These are phyloP conservation scores for Hura crepitans DNA, from an alignment of 441 rosid species.

Conservation along the genomic window DNA sequence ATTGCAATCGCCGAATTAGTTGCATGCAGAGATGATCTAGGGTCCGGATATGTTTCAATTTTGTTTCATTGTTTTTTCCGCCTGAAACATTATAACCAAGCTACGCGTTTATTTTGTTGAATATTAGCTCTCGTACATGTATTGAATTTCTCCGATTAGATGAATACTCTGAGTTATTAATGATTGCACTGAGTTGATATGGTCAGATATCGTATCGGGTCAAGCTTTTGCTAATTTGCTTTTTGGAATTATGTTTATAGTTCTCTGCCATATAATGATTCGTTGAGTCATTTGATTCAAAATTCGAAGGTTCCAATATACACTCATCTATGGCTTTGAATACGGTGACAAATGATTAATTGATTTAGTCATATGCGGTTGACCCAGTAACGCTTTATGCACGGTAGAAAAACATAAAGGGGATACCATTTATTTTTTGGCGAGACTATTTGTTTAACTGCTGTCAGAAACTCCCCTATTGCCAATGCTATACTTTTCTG, in stretches of 20 bases:
- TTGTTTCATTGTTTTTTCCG: neutral
- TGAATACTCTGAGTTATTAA: slow-evolving; percentile 1
- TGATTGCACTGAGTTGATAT: slow-evolving; percentile 8
- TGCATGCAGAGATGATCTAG: slow-evolving; percentile 20
- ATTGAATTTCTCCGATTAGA: neutral
- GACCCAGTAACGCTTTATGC: slow-evolving; percentile 17
- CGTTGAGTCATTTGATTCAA: slow-evolving; percentile 24
- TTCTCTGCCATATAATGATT: slow-evolving; percentile 14
- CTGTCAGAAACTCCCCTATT: neutral
- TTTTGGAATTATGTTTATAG: slow-evolving; percentile 18
- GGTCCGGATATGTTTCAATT: neutral
- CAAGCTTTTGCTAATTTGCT: slow-evolving; percentile 16
- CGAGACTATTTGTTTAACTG: neutral
- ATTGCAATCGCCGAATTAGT: slow-evolving; percentile 11
- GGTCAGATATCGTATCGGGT: slow-evolving; percentile 25
- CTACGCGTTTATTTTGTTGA: slow-evolving; percentile 16
- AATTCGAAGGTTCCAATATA: slow-evolving; percentile 36
- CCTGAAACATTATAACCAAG: neutral
- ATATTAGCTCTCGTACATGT: slow-evolving; percentile 7
- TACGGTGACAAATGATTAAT: slow-evolving; percentile 17
- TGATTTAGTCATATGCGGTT: slow-evolving; percentile 21
- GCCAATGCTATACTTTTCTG: neutral
- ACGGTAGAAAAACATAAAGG: neutral
- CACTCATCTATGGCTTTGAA: slow-evolving; percentile 25
- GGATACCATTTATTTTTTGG: neutral